Conservation (phyloP, 305 asterid genomes). For the Stenogyne calaminthoides region DNA sequence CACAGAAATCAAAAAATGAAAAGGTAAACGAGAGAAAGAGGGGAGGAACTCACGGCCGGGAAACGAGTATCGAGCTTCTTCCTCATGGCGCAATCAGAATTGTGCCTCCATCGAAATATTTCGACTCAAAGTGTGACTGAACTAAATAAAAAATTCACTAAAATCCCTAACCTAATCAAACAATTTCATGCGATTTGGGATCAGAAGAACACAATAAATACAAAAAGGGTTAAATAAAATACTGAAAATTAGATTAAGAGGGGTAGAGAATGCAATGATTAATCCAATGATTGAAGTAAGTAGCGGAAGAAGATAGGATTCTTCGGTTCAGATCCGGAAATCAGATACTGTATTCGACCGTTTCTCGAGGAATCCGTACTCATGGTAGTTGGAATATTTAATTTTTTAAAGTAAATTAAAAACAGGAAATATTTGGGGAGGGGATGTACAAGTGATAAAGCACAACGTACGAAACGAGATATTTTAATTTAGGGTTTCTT, state of each 20-base stretch:
- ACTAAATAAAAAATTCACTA: constrained; percentile 2
- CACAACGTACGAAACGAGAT: constrained; percentile 7
- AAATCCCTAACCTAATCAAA: constrained; percentile 23
- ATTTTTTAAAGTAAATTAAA: background rate
- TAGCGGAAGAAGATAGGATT: constrained; percentile 22
- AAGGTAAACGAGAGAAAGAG: background rate
- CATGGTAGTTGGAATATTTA: constrained; percentile 18
- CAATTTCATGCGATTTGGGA: constrained; percentile 24
- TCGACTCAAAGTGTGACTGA: constrained; percentile 4
- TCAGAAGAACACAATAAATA: constrained; percentile 21
- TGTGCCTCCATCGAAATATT: constrained; percentile 25
- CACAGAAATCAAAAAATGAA: background rate
- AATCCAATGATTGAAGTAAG: constrained; percentile 32
- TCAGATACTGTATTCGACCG: constrained; percentile 30
- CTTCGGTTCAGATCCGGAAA: constrained; percentile 41
- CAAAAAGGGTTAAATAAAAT: background rate
- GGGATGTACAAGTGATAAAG: constrained; percentile 15
- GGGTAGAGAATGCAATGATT: constrained; percentile 10
- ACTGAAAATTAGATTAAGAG: background rate
- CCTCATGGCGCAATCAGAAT: constrained; percentile 59
- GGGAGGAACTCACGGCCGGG: constrained; percentile 69
- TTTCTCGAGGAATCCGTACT: constrained; percentile 26
- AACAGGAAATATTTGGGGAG: background rate
- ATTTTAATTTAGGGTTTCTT: background rate
- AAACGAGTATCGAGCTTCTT: constrained; percentile 90